Base-by-base conservation (phyloP, 441 rosid genomes). In the Biscutella auriculata region DNA sequence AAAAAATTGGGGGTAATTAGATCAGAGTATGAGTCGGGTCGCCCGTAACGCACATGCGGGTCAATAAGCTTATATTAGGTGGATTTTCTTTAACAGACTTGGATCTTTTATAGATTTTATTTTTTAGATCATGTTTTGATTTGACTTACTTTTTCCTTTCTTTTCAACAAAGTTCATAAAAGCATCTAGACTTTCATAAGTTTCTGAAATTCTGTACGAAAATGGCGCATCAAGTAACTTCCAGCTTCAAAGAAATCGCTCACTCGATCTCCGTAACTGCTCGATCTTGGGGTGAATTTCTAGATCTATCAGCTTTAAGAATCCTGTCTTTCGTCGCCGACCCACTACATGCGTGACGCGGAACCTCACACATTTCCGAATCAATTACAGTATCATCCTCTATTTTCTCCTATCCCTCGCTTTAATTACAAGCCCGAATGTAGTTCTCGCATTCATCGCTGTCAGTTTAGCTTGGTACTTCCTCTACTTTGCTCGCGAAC, bases 401-500 rank as follows among this genome's bases (percentile, higher is more conserved):
- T 62, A 76, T 35, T 17, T 73, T 5, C 11, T 74, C 41, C 73
- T 83, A 72, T 67, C 76, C 68, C 23, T 79, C n/a, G 47, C 80
- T 68, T 73, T 85, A 14, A 43, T 83, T 46, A 68, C 35, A 51
- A 84, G 76, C 47, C 90, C 95, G 1, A 17, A 81, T 25, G 68
- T 85, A 15, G 29, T 81, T 43, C 57, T 85, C 66, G 74, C 77
- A 9, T 68, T 79, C 62, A 12, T 79, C 13, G 30, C 75, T 9
- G 53, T 72, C 41, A 64, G 76, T 53, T 40, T 74, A 27, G 79
- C 77, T 4, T 85, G 87, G 94, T 44, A 75, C 72, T 63, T 70
- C 60, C 79, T 83, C 71, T 85, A 75, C 76, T 73, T 85, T 78
- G 59, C 73, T 23, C 82, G 84, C 15, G 79, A 64, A n/a, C 56